These are phyloP conservation scores for Pisolithus marmoratus DNA, from an alignment of 768 basidiomycete genomes.

Conservation along the genomic window DNA sequence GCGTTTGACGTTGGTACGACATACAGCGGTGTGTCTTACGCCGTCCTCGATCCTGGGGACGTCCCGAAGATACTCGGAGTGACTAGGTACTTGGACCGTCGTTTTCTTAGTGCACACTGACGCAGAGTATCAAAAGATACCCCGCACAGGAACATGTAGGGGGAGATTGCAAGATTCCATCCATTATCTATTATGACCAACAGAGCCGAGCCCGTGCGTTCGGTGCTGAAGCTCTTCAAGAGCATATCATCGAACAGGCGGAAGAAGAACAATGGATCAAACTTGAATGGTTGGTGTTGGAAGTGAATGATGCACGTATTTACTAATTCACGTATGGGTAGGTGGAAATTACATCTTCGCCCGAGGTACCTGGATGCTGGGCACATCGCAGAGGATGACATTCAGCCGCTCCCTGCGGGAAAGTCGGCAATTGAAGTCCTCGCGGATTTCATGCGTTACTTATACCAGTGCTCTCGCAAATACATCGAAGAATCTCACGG, in stretches of 20 bases:
- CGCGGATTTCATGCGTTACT: constrained; percentile 42
- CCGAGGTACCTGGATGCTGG: constrained; percentile 28
- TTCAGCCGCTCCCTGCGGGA: constrained; percentile 37
- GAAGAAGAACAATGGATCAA: constrained; percentile 42
- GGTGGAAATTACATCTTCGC: constrained; percentile 36
- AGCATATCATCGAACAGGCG: constrained; percentile 34
- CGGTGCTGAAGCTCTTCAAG: constrained; percentile 40
- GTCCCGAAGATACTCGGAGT: constrained; percentile 32
- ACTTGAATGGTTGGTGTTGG: constrained; percentile 35
- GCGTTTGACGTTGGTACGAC: constrained; percentile 39
- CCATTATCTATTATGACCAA: constrained; percentile 42
- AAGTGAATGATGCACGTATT: not conserved
- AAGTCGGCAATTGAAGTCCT: constrained; percentile 40
- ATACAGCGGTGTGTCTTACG: constrained; percentile 35
- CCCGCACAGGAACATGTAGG: constrained; percentile 39
- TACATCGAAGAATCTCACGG: constrained; percentile 50
- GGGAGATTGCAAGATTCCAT: constrained; percentile 45
- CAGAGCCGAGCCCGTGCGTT: constrained; percentile 34
- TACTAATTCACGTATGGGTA: constrained; percentile 6
- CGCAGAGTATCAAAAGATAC: constrained; percentile 18
- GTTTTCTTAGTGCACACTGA: constrained; percentile 2
- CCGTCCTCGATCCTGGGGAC: constrained; percentile 37
- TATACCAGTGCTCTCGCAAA: constrained; percentile 36
- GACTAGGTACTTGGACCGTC: constrained; percentile 18
- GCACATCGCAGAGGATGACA: constrained; percentile 26